Conservation (phyloP, 176 grass and related monocot genomes). For the Hsuehochloa calcarea region DNA sequence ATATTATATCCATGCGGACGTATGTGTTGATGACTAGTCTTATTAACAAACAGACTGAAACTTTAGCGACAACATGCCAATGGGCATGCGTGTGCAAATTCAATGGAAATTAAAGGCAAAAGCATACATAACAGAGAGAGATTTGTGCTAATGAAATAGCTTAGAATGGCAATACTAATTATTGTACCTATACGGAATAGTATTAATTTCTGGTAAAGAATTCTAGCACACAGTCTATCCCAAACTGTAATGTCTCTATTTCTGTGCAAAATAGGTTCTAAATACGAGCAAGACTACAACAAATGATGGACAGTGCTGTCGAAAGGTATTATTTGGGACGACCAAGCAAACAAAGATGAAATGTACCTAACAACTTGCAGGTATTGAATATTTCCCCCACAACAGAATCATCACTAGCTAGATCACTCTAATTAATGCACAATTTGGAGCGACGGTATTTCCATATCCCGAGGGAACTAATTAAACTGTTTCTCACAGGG, state of each 20-base stretch:
- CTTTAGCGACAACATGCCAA: no score
- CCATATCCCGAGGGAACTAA: not conserved
- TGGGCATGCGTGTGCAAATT: no score
- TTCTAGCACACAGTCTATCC: not conserved
- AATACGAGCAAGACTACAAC: not conserved
- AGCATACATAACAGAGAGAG: not conserved
- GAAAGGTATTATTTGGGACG: not conserved
- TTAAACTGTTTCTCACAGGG: not conserved
- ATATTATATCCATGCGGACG: no score
- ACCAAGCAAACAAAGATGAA: not conserved
- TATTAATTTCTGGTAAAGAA: constrained; percentile 1
- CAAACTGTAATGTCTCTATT: not conserved
- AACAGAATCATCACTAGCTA: not conserved
- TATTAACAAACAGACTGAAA: no score
- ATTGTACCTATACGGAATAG: not conserved
- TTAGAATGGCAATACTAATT: not conserved
- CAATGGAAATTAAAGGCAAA: no score
- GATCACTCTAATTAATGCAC: not conserved
- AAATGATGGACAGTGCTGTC: not conserved
- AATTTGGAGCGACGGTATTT: not conserved
- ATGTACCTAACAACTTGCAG: not conserved
- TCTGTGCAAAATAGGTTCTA: not conserved
- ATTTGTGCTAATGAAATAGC: not conserved
- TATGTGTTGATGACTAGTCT: no score
- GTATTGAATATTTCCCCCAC: not conserved